These are phyloP conservation scores for Diutina sp. DNA, from an alignment of 1,139 yeast genomes.

Conservation along the genomic window DNA sequence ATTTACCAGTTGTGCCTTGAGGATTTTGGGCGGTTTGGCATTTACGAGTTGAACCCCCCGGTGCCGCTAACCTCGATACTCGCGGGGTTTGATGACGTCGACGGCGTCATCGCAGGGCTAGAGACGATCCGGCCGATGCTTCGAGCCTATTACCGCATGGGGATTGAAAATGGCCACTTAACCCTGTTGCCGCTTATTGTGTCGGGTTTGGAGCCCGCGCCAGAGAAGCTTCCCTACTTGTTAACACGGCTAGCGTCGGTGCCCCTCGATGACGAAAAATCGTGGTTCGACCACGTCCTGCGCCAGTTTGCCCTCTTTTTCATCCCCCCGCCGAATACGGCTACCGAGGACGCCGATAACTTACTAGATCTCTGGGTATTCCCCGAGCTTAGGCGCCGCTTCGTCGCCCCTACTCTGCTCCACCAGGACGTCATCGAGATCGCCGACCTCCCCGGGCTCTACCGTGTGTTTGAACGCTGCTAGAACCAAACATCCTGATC, in stretches of 20 bases:
- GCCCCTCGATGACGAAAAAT: slow-evolving; percentile 53
- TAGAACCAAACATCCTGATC: slow-evolving; percentile 10
- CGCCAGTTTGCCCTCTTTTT: slow-evolving; percentile 62
- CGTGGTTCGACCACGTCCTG: slow-evolving; percentile 53
- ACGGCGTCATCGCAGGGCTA: slow-evolving; percentile 14
- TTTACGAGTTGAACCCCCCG: slow-evolving; percentile 27
- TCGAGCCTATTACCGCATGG: slow-evolving; percentile 53
- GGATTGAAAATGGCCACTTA: slow-evolving; percentile 19
- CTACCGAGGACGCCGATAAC: slow-evolving; percentile 12
- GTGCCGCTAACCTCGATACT: slow-evolving; percentile 17
- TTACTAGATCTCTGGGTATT: slow-evolving; percentile 46
- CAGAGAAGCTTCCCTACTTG: slow-evolving; percentile 55
- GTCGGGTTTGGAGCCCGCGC: slow-evolving; percentile 48
- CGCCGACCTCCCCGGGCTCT: slow-evolving; percentile 85
- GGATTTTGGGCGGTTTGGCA: slow-evolving; percentile 78
- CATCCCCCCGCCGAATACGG: slow-evolving; percentile 36
- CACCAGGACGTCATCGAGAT: slow-evolving; percentile 57
- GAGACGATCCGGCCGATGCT: slow-evolving; percentile 61
- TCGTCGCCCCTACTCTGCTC: slow-evolving; percentile 51
- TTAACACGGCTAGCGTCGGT: slow-evolving; percentile 50
- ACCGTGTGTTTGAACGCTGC: slow-evolving; percentile 87
- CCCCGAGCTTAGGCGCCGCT: slow-evolving; percentile 50
- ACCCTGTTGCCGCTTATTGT: slow-evolving; percentile 54
- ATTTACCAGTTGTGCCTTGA: slow-evolving; percentile 72
- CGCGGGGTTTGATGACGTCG: slow-evolving; percentile 12